Evolutionary conservation across 331 rosid species (phyloP).

Genomic region (Quercus lobata): DNA sequence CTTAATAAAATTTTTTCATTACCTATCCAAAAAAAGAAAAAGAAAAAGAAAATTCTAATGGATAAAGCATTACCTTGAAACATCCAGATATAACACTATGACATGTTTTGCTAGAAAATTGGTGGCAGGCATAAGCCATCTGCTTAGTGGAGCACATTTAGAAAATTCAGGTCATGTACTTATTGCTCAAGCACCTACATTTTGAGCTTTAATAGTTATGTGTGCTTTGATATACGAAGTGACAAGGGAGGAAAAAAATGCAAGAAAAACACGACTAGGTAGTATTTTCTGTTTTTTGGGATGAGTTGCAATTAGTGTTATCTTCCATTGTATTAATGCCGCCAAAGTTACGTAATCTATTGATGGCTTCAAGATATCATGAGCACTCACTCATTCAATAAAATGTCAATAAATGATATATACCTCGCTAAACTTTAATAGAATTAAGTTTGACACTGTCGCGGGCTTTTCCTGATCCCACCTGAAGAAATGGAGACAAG

Average conservation of each 20-base stretch:
- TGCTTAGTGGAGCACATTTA: not conserved
- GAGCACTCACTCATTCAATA: not conserved
- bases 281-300: not conserved
- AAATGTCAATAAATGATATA: not conserved
- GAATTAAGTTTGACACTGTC: constrained; percentile 68
- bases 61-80: not conserved
- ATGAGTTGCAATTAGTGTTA: not conserved
- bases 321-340: not conserved
- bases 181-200: not conserved
- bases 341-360: not conserved
- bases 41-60: no score
- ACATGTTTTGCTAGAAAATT: not conserved
- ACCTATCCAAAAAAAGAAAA: no score
- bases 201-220: not conserved
- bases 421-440: constrained; percentile 88
- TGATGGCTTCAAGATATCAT: not conserved
- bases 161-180: not conserved
- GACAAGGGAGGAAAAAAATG: not conserved
- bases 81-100: not conserved
- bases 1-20: no score
- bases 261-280: not conserved
- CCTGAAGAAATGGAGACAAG: constrained; percentile 33
- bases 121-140: not conserved
- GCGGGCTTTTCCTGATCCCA: constrained; percentile 85
- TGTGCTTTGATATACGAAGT: not conserved